A percentile compares a stretch with the other conserved stretches of the same genome.
These are phyloP conservation scores for Piper betle DNA, from an alignment of 164 flowering plant species.

Conservation along the genomic window DNA sequence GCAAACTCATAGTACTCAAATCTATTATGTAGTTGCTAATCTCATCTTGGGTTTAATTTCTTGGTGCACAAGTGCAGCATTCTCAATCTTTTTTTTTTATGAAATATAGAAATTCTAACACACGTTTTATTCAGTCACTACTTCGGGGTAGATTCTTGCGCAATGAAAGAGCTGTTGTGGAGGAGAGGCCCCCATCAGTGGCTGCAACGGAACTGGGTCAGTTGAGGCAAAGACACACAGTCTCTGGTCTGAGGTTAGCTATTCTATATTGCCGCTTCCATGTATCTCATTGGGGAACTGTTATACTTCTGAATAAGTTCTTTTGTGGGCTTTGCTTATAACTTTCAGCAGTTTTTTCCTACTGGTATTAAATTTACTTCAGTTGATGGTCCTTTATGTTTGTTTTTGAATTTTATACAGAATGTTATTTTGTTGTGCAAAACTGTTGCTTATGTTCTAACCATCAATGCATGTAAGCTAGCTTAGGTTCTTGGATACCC, in stretches of 20 bases:
- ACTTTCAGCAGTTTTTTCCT: too few species aligned
- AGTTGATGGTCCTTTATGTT: too few species aligned
- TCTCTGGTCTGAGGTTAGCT: constrained; percentile 74
- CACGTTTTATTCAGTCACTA: constrained; percentile 41
- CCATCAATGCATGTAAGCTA: too few species aligned
- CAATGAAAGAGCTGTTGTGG: constrained; percentile 37
- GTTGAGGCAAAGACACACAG: constrained; percentile 68
- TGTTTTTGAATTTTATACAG: too few species aligned
- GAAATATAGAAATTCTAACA: background rate
- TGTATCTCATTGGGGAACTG: background rate
- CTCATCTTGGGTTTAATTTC: background rate
- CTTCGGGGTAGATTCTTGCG: constrained; percentile 78
- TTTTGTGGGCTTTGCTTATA: background rate
- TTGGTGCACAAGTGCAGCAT: background rate
- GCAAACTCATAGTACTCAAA: background rate
- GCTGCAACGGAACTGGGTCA: constrained; percentile 77
- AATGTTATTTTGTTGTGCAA: too few species aligned
- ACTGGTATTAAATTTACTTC: too few species aligned
- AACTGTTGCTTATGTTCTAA: too few species aligned
- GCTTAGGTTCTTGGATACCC: too few species aligned
- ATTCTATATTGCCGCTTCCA: background rate
- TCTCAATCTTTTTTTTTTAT: too few species aligned
- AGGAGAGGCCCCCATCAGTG: constrained; percentile 45
- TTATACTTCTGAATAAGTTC: background rate
- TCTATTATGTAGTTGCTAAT: too few species aligned